phyloP scores from a whole-genome alignment of 2,329 filamentous ascomycete species.

The Chaetomium olivaceum region DNA sequence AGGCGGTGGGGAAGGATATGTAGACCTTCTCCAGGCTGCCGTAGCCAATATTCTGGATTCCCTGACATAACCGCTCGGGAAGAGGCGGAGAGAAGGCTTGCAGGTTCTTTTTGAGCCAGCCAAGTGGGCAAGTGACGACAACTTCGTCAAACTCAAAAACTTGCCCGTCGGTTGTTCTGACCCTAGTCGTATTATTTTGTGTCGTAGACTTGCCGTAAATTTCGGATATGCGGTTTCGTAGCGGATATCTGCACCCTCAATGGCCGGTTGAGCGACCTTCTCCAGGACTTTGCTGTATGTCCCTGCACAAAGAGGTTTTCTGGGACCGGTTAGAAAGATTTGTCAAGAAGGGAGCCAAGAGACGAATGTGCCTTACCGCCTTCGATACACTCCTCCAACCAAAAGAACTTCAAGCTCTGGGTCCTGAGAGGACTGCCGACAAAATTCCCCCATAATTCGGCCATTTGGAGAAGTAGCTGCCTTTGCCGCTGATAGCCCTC shows the following conservation, averaged over 20 bases:
- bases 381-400: conserved; percentile 76
- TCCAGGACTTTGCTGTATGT: conserved; percentile 62
- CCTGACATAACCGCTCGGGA: conserved; percentile 56
- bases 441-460: conserved; percentile 70
- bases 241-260: conserved; percentile 56
- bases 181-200: conserved; percentile 39
- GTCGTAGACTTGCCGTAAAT: conserved; percentile 41
- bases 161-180: conserved; percentile 50
- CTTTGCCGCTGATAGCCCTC: conserved; percentile 45
- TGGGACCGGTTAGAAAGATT: conserved; percentile 31
- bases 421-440: conserved; percentile 63
- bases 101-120: conserved; percentile 64
- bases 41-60: conserved; percentile 66
- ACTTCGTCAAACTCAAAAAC: conserved; percentile 63
- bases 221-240: conserved; percentile 50
- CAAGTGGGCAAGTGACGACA: conserved; percentile 67
- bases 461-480: conserved; percentile 51
- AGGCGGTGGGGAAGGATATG: conserved; percentile 72
- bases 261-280: conserved; percentile 57
- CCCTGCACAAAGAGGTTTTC: conserved; percentile 60
- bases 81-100: conserved; percentile 61
- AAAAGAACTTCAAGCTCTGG: conserved; percentile 75
- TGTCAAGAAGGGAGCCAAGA: not conserved
- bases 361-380: conserved; percentile 54
- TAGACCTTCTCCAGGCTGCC: conserved; percentile 71